These are phyloP conservation scores for Penstemon barbatus DNA, from an alignment of 257 asterid species.

Conservation along the genomic window DNA sequence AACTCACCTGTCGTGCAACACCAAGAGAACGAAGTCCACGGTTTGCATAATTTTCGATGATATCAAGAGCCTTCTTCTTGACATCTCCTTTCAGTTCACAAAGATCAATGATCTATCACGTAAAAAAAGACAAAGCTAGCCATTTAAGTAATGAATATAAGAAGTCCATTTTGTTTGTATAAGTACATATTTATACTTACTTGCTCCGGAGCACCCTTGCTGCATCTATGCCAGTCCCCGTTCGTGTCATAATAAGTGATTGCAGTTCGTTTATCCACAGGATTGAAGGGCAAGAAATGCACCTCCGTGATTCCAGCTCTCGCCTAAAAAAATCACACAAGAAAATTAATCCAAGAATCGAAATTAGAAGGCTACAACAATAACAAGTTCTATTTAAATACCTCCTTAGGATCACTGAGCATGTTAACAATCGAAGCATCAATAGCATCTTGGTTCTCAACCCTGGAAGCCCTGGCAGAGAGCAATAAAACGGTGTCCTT, in stretches of 20 bases:
- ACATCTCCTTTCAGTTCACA: not conserved
- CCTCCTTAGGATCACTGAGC: slow-evolving; percentile 74
- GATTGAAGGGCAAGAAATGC: slow-evolving; percentile 49
- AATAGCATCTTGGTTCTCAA: slow-evolving; percentile 90
- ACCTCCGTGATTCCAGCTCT: slow-evolving; percentile 46
- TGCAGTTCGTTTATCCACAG: slow-evolving; percentile 66
- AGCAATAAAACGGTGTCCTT: slow-evolving; percentile 62
- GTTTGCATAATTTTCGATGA: not conserved
- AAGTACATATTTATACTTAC: slow-evolving; percentile 9
- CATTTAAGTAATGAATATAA: not conserved
- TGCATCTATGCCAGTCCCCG: slow-evolving; percentile 57
- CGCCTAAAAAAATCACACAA: slow-evolving; percentile 31
- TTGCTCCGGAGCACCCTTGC: slow-evolving; percentile 72
- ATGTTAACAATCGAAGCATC: slow-evolving; percentile 58
- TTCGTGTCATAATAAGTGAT: slow-evolving; percentile 50
- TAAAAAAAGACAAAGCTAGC: not conserved
- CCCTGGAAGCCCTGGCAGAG: slow-evolving; percentile 92
- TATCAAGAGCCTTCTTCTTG: not conserved
- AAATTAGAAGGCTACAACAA: too few relatives aligned
- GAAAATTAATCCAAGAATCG: too few relatives aligned
- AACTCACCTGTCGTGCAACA: slow-evolving; percentile 1
- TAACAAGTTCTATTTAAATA: not conserved
- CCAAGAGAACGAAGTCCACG: not conserved
- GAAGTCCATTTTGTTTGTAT: too few relatives aligned
- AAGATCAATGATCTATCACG: not conserved